phyloP scores from a whole-genome alignment of 1,284 basidiomycete species.

The Sanghuangporus sanghuang region DNA sequence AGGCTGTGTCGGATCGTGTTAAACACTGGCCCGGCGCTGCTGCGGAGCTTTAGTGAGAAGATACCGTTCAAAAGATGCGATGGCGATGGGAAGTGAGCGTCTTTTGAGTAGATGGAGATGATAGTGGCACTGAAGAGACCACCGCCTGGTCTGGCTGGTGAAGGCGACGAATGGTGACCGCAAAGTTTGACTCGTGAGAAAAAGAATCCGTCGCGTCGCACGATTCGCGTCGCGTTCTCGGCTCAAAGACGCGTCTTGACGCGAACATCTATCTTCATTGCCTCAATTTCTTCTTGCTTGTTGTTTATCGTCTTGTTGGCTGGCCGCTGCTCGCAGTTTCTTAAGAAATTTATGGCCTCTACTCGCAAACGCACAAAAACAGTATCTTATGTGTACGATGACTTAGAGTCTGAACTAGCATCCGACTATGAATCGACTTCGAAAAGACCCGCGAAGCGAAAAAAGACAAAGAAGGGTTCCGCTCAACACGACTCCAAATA shows the following conservation, averaged over 20 bases:
- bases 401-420: background rate
- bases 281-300: background rate
- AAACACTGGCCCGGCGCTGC: background rate
- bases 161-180: background rate
- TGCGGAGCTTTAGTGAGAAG: background rate
- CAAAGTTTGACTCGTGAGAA: slow-evolving; percentile 2
- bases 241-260: slow-evolving; percentile 3
- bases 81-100: background rate
- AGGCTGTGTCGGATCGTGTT: slow-evolving; percentile 6
- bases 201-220: background rate
- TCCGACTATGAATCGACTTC: slow-evolving; percentile 4
- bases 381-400: slow-evolving; percentile 12
- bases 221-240: background rate
- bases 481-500: background rate
- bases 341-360: background rate
- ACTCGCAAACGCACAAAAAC: slow-evolving; percentile 10
- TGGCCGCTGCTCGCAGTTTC: too few species aligned
- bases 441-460: slow-evolving; percentile 10
- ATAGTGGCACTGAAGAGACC: background rate
- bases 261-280: background rate
- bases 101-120: background rate
- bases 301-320: background rate
- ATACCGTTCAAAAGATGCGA: background rate
- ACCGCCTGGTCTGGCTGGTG: background rate
- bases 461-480: background rate